Conservation (phyloP, 345 rosid genomes). For the Camelina laxa region DNA sequence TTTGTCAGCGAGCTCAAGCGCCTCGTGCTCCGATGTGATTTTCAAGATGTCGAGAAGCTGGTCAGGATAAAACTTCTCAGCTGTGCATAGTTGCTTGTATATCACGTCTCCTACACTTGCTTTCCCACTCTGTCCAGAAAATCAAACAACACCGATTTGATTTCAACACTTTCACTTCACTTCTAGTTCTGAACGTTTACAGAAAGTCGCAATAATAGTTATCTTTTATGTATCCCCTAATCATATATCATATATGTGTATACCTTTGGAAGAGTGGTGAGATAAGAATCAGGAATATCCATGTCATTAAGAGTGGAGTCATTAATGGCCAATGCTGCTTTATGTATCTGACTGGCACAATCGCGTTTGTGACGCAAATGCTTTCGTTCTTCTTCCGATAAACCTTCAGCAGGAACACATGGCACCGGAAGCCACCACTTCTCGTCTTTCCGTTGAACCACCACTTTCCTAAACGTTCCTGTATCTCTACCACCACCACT, state of each 20-base stretch:
- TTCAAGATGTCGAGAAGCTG: constrained; percentile 68
- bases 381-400: constrained; percentile 77
- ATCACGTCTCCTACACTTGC: constrained; percentile 80
- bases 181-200: not conserved
- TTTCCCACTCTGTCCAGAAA: constrained; percentile 69
- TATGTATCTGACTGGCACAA: constrained; percentile 83
- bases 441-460: constrained; percentile 77
- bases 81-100: constrained; percentile 62
- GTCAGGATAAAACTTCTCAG: constrained; percentile 76
- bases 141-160: not conserved
- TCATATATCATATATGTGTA: not conserved
- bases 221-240: not conserved
- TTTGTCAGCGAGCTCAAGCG: constrained; percentile 82
- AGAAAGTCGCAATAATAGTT: not conserved
- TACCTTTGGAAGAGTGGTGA: constrained; percentile 86
- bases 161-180: not conserved
- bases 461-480: constrained; percentile 70
- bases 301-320: constrained; percentile 76
- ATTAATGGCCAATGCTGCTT: constrained; percentile 96
- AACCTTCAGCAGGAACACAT: constrained; percentile 77
- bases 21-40: constrained; percentile 84
- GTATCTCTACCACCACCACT: constrained; percentile 65
- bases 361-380: constrained; percentile 68
- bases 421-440: constrained; percentile 99
- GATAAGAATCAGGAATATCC: constrained; percentile 86